A percentile compares a stretch with the other conserved stretches of the same genome.
Evolutionary conservation across 2,329 filamentous ascomycete species (phyloP).

Genomic region (Cordyceps cateniannulata): DNA sequence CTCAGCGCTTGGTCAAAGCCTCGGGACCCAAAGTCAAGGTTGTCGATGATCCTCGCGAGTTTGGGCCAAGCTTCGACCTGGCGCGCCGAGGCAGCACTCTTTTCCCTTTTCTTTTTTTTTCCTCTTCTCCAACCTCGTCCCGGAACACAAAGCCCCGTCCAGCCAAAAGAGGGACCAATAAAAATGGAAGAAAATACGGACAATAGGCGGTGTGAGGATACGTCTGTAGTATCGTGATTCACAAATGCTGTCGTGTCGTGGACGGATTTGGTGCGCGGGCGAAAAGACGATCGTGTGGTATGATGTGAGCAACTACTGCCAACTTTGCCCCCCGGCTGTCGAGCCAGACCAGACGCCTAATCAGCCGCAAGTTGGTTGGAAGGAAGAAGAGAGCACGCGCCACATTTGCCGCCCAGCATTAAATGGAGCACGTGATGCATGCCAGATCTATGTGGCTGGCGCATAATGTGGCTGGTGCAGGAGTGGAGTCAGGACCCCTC

Average conservation of each 20-base stretch:
- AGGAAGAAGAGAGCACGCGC: not conserved
- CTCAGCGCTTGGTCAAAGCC: constrained; percentile 13
- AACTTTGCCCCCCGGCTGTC: not conserved
- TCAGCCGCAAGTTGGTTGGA: not conserved
- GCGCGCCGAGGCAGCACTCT: constrained; percentile 11
- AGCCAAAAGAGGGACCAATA: not conserved
- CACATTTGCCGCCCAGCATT: not conserved
- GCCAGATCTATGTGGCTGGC: not conserved
- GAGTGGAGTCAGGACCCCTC: not conserved
- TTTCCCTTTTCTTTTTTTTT: not conserved
- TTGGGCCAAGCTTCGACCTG: constrained; percentile 8
- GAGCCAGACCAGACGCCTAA: not conserved
- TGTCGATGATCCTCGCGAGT: constrained; percentile 6
- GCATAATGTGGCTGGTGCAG: constrained; percentile 5
- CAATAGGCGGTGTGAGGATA: not conserved
- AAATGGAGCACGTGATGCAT: constrained; percentile 5
- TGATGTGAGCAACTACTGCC: not conserved
- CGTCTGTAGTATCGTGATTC: not conserved
- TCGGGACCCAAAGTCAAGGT: constrained; percentile 12
- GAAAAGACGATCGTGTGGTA: no score
- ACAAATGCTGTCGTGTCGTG: not conserved
- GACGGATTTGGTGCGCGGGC: not conserved
- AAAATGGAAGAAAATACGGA: not conserved
- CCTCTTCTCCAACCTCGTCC: not conserved
- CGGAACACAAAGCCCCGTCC: not conserved